Base-by-base conservation (phyloP, 2,329 filamentous ascomycete species). In the Apiospora marii region DNA sequence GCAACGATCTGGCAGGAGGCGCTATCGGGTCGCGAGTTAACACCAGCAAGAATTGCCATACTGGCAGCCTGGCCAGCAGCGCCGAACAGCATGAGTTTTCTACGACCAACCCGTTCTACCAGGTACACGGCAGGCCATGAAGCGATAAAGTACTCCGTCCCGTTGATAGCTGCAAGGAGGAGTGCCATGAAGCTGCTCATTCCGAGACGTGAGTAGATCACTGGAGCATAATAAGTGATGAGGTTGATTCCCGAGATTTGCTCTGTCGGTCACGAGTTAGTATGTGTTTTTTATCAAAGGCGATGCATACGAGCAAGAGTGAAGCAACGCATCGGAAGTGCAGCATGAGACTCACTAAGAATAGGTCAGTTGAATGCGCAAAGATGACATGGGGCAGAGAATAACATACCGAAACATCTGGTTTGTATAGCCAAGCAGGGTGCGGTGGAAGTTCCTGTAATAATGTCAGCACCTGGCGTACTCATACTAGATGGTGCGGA, bases 81-180 rank as follows among this genome's bases (percentile, higher is more conserved):
- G 70, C 92, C 92, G 74, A 93, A 89, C 24, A 94, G 82, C 91
- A 95, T 94, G 73, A 94, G 87, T 78, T 89, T 88, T 24, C 92
- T 87, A 41, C 93, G 90, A 14, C 92, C 92, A 4, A 92, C 88
- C 1, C 88, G 87, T 80, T 93, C 91, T 49, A 92, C 90, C 37
- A 92, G 85, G 79, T 91, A 90, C 27, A 88, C 85, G 1, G 86
- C 84, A 0, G 86, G 85, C 89, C 91, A 89, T 3, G 91, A 91
- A 0, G 88, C 82, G 80, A 88, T 84, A 74, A 87, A 84, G 78
- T 89, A 89, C 68, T 83, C 81, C 1, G 81, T 82, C 16, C 85
- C 85, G 75, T 87, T 87, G 73, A 88, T 84, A 1, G 90, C 88
- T 1, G 86, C 88, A 22, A 86, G 79, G 43, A 89, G 90, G 10